These are phyloP conservation scores for Artemisia tridentata DNA, from an alignment of 129 eudicot species.

Conservation along the genomic window DNA sequence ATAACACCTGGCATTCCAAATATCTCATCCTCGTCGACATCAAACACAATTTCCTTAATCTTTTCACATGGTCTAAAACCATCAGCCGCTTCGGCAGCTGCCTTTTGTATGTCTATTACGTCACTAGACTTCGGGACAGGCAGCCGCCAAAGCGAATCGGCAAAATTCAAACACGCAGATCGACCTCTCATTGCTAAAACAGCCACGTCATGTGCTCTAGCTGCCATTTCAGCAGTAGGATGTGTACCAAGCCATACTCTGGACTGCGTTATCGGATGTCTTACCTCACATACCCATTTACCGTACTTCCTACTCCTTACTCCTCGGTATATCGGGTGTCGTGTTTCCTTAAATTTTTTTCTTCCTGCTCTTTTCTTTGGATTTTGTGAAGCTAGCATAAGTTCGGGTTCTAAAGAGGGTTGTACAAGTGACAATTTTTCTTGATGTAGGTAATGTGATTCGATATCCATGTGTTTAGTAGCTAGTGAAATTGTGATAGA, in stretches of 20 bases:
- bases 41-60: constrained; percentile 17
- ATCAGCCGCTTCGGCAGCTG: constrained; percentile 71
- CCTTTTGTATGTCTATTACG: constrained; percentile 53
- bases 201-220: constrained; percentile 45
- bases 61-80: constrained; percentile 32
- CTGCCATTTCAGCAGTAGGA: constrained; percentile 42
- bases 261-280: constrained; percentile 36
- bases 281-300: constrained; percentile 44
- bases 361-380: constrained; percentile 44
- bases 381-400: constrained; percentile 30
- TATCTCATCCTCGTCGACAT: constrained; percentile 48
- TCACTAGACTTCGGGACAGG: constrained; percentile 49
- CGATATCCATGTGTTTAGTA: no score
- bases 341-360: constrained; percentile 52
- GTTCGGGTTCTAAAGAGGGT: constrained; percentile 18
- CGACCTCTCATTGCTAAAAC: constrained; percentile 45
- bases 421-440: no score
- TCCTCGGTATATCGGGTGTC: constrained; percentile 47
- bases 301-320: constrained; percentile 34
- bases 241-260: constrained; percentile 43
- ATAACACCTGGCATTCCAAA: constrained; percentile 43
- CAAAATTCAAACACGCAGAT: constrained; percentile 59
- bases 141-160: constrained; percentile 67
- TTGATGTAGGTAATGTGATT: no score
- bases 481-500: no score